Evolutionary conservation across 495 filamentous ascomycete genomes (phyloP).

Genomic region (Aspergillus taichungensis): DNA sequence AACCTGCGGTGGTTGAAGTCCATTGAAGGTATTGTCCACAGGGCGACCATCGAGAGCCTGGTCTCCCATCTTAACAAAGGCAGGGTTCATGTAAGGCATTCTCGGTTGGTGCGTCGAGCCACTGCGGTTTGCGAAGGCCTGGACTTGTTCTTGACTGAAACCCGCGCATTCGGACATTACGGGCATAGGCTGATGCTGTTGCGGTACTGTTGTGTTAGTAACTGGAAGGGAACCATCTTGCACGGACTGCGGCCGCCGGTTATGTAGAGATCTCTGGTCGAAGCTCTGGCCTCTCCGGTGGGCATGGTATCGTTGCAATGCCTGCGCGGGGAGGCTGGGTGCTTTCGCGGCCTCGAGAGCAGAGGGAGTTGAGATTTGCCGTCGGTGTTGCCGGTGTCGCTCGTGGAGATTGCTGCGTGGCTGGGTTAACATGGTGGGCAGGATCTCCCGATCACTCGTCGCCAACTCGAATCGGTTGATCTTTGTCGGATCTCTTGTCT

Average conservation of each 20-base stretch:
- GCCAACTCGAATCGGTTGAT: constrained; percentile 5
- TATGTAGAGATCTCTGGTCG: constrained; percentile 52
- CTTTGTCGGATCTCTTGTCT: constrained; percentile 13
- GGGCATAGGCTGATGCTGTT: constrained; percentile 31
- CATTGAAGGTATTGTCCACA: constrained; percentile 14
- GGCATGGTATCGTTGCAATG: constrained; percentile 40
- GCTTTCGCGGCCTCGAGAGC: constrained; percentile 61
- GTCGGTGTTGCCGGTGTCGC: constrained; percentile 69
- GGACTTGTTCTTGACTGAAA: constrained; percentile 31
- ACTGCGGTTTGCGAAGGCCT: constrained; percentile 16
- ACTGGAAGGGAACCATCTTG: constrained; percentile 53
- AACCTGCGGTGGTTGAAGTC: constrained; percentile 20
- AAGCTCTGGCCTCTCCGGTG: constrained; percentile 75
- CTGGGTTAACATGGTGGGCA: constrained; percentile 66
- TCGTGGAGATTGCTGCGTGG: constrained; percentile 54
- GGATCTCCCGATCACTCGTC: constrained; percentile 6
- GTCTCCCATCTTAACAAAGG: constrained; percentile 10
- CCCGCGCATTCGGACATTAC: constrained; percentile 20
- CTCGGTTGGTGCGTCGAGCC: constrained; percentile 11
- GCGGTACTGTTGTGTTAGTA: constrained; percentile 53
- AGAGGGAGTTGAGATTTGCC: constrained; percentile 80
- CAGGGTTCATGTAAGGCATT: constrained; percentile 13
- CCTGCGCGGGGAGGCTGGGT: constrained; percentile 48
- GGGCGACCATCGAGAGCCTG: constrained; percentile 9
- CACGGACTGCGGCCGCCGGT: constrained; percentile 32